phyloP scores from a whole-genome alignment of 2,329 filamentous ascomycete genomes.

The Teratosphaeria epicoccoides region DNA sequence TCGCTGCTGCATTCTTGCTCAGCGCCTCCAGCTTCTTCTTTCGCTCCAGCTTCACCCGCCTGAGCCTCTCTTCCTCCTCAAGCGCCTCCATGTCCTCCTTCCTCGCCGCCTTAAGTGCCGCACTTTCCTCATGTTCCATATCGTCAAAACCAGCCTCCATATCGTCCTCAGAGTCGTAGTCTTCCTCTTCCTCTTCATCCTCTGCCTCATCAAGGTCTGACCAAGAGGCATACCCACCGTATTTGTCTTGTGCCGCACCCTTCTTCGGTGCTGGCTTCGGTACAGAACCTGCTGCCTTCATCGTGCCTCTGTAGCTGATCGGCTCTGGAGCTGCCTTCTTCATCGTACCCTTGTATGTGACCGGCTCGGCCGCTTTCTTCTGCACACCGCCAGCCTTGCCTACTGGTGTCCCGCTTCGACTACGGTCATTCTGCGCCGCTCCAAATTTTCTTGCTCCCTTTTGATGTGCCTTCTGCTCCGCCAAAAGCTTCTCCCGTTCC shows the following conservation, averaged over 20 bases:
- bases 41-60: slow-evolving; percentile 50
- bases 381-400: slow-evolving; percentile 9
- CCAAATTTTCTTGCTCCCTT: slow-evolving; percentile 29
- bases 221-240: slow-evolving; percentile 31
- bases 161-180: slow-evolving; percentile 61
- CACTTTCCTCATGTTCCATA: slow-evolving; percentile 59
- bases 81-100: slow-evolving; percentile 58
- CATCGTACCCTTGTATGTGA: slow-evolving; percentile 35
- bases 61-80: slow-evolving; percentile 50
- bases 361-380: slow-evolving; percentile 22
- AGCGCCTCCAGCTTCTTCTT: slow-evolving; percentile 30
- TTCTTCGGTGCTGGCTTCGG: slow-evolving; percentile 25
- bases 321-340: slow-evolving; percentile 13
- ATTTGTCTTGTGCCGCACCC: slow-evolving; percentile 24
- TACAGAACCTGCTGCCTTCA: slow-evolving; percentile 30
- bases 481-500: slow-evolving; percentile 33
- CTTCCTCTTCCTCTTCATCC: slow-evolving; percentile 57
- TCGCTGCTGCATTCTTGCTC: slow-evolving; percentile 22
- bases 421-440: slow-evolving; percentile 12
- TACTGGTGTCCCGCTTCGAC: slow-evolving; percentile 17
- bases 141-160: slow-evolving; percentile 63
- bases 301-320: slow-evolving; percentile 36
- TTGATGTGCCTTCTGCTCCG: slow-evolving; percentile 35
- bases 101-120: slow-evolving; percentile 51
- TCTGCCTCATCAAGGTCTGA: slow-evolving; percentile 32